phyloP scores from a whole-genome alignment of 352 stramenopile genomes.

The Heterotrichella gracilis region DNA sequence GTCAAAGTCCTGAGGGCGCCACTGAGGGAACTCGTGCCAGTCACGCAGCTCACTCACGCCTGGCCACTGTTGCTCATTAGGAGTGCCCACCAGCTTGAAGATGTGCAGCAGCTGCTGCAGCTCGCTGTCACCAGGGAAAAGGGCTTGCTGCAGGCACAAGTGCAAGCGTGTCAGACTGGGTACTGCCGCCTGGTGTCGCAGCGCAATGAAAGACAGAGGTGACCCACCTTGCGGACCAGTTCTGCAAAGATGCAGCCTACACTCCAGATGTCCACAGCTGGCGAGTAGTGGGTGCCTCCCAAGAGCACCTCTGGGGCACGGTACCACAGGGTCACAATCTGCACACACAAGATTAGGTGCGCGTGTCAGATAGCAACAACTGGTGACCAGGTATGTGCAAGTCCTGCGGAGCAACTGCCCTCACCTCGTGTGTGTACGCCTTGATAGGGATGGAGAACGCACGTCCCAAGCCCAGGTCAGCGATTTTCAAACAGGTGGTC shows the following conservation, averaged over 20 bases:
- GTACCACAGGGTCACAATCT: slow-evolving; percentile 76
- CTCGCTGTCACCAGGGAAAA: slow-evolving; percentile 21
- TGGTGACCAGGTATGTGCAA: too few species aligned
- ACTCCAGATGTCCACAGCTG: slow-evolving; percentile 63
- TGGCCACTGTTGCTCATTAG: slow-evolving; percentile 69
- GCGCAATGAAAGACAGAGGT: too few species aligned
- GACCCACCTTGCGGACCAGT: slow-evolving; percentile 48
- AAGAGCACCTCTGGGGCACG: slow-evolving; percentile 58
- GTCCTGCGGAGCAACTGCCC: too few species aligned
- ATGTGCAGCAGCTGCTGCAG: slow-evolving; percentile 97
- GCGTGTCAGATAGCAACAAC: too few species aligned
- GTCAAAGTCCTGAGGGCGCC: too few species aligned
- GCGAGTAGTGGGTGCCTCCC: slow-evolving; percentile 38
- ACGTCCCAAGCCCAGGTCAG: slow-evolving; percentile 90
- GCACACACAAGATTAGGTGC: too few species aligned
- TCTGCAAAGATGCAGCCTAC: slow-evolving; percentile 86
- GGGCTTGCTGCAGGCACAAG: neutral
- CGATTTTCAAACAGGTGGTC: slow-evolving; percentile 76
- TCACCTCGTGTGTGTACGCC: slow-evolving; percentile 32
- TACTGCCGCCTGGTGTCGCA: too few species aligned
- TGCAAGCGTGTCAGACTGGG: too few species aligned
- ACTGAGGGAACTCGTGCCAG: slow-evolving; percentile 90
- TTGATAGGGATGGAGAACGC: slow-evolving; percentile 78
- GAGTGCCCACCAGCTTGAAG: slow-evolving; percentile 74
- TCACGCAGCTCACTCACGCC: slow-evolving; percentile 73